Percentiles rank a stretch among this genome's conserved stretches.
phyloP scores from a whole-genome alignment of 805 yeast species.

The Diddensiella santjacobensis region DNA sequence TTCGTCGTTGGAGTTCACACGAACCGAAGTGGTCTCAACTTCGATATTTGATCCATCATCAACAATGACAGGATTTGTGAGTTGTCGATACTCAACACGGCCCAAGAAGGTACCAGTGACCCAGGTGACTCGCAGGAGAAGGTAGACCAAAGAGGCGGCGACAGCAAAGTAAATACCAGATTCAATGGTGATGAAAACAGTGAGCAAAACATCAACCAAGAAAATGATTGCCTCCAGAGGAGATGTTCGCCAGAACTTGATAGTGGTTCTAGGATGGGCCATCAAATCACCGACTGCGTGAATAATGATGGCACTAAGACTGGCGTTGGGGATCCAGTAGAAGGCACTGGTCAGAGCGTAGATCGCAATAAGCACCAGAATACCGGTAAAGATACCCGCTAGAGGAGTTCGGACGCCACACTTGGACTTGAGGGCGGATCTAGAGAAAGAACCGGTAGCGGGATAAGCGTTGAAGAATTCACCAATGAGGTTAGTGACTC shows the following conservation, averaged over 20 bases:
- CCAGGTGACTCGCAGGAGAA: conserved; percentile 70
- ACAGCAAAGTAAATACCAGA: conserved; percentile 88
- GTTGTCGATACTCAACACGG: conserved; percentile 65
- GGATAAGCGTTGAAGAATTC: conserved; percentile 93
- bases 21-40: neutral
- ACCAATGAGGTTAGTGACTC: conserved; percentile 84
- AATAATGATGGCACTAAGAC: conserved; percentile 81
- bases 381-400: conserved; percentile 88
- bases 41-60: neutral
- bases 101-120: conserved; percentile 85
- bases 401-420: conserved; percentile 94
- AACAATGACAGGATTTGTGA: conserved; percentile 55
- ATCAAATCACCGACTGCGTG: conserved; percentile 89
- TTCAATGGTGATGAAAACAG: conserved; percentile 78
- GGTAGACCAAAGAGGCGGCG: conserved; percentile 71
- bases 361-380: conserved; percentile 80
- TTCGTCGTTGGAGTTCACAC: conserved; percentile 2
- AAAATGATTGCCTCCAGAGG: conserved; percentile 76
- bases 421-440: conserved; percentile 90
- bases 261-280: conserved; percentile 47
- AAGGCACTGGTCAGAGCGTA: conserved; percentile 81
- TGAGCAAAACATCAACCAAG: conserved; percentile 64
- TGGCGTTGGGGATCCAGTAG: conserved; percentile 86
- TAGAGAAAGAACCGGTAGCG: conserved; percentile 91
- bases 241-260: conserved; percentile 61